phyloP scores from a whole-genome alignment of 2,329 filamentous ascomycete genomes.

The Passalora sequoiae region DNA sequence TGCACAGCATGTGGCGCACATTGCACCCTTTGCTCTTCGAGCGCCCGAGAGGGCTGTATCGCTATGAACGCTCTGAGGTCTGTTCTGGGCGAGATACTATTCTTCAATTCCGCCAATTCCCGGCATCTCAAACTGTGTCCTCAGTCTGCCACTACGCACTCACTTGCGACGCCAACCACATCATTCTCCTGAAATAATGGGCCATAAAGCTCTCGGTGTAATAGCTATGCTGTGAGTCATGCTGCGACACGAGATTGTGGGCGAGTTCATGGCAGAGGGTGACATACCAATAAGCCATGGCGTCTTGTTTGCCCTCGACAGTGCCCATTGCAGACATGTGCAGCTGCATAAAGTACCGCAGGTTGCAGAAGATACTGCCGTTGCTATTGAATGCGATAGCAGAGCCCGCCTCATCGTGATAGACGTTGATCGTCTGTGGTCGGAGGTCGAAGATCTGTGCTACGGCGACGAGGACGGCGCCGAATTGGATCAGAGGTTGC shows the following conservation, averaged over 20 bases:
- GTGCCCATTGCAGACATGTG: constrained; percentile 52
- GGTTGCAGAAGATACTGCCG: constrained; percentile 89
- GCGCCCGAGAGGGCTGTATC: no score
- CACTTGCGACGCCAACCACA: constrained; percentile 34
- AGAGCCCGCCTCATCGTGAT: constrained; percentile 70
- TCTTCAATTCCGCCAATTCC: no score
- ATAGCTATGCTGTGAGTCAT: constrained; percentile 74
- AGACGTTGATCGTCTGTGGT: constrained; percentile 70
- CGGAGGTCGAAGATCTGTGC: constrained; percentile 68
- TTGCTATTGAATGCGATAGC: constrained; percentile 90
- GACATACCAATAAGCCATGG: constrained; percentile 85
- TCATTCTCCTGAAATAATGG: constrained; percentile 69
- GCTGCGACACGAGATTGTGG: constrained; percentile 78
- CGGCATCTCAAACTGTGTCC: no score
- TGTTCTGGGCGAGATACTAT: no score
- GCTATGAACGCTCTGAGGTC: no score
- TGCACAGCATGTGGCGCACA: no score
- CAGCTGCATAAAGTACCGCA: constrained; percentile 76
- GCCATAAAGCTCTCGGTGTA: constrained; percentile 80
- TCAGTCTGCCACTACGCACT: no score
- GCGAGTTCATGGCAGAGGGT: constrained; percentile 94
- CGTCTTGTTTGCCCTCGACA: constrained; percentile 57
- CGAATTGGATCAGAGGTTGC: constrained; percentile 63
- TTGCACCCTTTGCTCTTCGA: no score
- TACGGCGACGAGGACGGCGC: constrained; percentile 62